Base-by-base conservation (phyloP, 352 stramenopile species). In the Phytophthora cactorum region DNA sequence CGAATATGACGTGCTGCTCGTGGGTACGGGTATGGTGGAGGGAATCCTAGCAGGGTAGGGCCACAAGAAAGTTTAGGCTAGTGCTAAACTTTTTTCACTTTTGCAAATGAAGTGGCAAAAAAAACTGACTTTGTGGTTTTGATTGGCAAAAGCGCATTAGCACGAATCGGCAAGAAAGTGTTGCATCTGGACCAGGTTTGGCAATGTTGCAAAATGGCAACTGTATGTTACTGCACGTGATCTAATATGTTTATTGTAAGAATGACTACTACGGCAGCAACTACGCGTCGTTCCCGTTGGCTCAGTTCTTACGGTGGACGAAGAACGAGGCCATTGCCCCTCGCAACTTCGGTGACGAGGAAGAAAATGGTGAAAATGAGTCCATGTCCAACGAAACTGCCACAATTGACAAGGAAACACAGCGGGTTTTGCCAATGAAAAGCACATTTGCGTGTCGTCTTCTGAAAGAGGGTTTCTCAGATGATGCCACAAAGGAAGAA, bases 231-330 rank as follows among this genome's bases (percentile, higher is more conserved):
- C 22, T 14, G 0, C 15, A 54, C 41, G 12, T 52, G 6, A 58
- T 43, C 10, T 36, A 50, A 59, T 36, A 32, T 47, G 50, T 25
- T 15, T 52, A 36, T 28, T 58, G 12, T 17, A 49, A 92, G 86
- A 92, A 92, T 72, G 86, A 93, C 56, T 92, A 91, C 52, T 93
- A 93, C 50, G 86, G 86, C 32, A 91, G 82, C 73, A 89, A 93
- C 57, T 91, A 90, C 53, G 82, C 86, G 28, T 92, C 86, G 6
- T 87, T 93, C 55, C 70, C 77, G 8, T 70, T 93, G 27, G 34
- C 70, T 17, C 77, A 88, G 46, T 92, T 93, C 52, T 52, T 76
- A 29, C 69, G 68, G 7, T 92, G 84, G 84, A 85, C 67, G 8
- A 74, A 74, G 45, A 89, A 89, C 55, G 76, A 89, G 29, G 62